Evolutionary conservation across 2,329 filamentous ascomycete genomes (phyloP).

Genomic region (Knoxdaviesia capensis): DNA sequence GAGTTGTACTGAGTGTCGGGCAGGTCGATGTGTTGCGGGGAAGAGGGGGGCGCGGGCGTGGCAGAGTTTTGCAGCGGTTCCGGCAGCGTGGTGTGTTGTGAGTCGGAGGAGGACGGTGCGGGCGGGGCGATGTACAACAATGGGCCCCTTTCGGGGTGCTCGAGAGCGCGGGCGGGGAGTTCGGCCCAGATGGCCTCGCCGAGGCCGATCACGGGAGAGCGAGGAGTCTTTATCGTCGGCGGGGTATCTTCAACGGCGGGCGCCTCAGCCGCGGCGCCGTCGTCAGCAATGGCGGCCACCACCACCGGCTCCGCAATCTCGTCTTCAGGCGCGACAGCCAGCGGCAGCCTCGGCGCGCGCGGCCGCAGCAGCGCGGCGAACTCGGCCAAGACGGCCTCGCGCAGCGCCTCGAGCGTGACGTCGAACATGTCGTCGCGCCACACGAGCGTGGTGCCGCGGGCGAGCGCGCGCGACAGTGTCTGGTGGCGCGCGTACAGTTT

Average conservation of each 20-base stretch:
- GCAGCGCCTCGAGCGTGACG: constrained; percentile 28
- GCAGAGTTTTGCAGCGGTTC: too few relatives aligned
- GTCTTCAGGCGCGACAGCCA: neutral
- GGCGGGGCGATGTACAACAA: too few relatives aligned
- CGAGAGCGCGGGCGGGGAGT: too few relatives aligned
- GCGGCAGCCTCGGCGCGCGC: constrained; percentile 1
- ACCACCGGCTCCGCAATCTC: too few relatives aligned
- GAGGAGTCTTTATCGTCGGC: too few relatives aligned
- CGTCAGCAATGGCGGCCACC: too few relatives aligned
- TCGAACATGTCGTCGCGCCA: constrained; percentile 37
- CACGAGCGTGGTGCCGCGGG: constrained; percentile 9
- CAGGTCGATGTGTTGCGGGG: constrained; percentile 14
- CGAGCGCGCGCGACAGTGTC: neutral
- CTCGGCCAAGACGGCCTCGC: constrained; percentile 24
- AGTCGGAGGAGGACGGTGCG: too few relatives aligned
- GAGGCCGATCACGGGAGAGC: too few relatives aligned
- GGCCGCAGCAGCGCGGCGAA: constrained; percentile 11
- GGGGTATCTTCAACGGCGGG: constrained; percentile 20
- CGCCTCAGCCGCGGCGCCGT: constrained; percentile 5
- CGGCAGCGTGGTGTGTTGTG: too few relatives aligned
- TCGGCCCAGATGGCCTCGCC: too few relatives aligned
- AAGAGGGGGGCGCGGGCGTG: neutral
- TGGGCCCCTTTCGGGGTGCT: too few relatives aligned
- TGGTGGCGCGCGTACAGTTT: constrained; percentile 3
- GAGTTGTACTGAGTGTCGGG: constrained; percentile 12